These are phyloP conservation scores for Debaryomyces maramus DNA, from an alignment of 805 yeast genomes.

Conservation along the genomic window DNA sequence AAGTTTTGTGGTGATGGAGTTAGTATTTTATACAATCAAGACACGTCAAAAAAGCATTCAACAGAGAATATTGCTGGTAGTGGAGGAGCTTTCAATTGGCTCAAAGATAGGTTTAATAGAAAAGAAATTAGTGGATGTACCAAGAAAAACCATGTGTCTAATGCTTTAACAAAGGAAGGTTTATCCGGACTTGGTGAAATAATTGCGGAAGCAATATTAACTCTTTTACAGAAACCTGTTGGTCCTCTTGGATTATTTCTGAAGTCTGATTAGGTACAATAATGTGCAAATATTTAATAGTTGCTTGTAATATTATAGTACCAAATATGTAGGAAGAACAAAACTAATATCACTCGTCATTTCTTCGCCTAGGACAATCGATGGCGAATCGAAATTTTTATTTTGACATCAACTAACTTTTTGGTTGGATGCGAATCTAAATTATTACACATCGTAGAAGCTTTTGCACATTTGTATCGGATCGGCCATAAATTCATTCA, in stretches of 20 bases:
- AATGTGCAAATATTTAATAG: neutral
- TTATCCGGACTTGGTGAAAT: neutral
- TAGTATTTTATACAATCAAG: slow-evolving; percentile 20
- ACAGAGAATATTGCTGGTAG: slow-evolving; percentile 15
- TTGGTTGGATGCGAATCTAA: too few species aligned
- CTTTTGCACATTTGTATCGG: too few species aligned
- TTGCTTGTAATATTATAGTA: too few species aligned
- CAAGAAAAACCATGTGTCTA: neutral
- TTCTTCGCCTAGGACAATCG: too few species aligned
- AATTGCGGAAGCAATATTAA: neutral
- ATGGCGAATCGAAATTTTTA: too few species aligned
- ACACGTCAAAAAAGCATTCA: slow-evolving; percentile 20
- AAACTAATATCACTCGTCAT: too few species aligned
- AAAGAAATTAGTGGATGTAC: slow-evolving; percentile 16
- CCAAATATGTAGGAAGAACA: too few species aligned
- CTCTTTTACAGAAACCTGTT: neutral
- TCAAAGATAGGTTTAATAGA: slow-evolving; percentile 19
- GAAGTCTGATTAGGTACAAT: too few species aligned
- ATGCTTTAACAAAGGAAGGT: neutral
- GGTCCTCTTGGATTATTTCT: too few species aligned
- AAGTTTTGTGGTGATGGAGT: slow-evolving; percentile 27
- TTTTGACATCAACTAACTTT: too few species aligned
- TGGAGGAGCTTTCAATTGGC: slow-evolving; percentile 21
- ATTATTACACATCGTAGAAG: too few species aligned
- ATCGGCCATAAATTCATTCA: too few species aligned